Base-by-base conservation (phyloP, 2,329 filamentous ascomycete genomes). In the Nothopassalora personata region DNA sequence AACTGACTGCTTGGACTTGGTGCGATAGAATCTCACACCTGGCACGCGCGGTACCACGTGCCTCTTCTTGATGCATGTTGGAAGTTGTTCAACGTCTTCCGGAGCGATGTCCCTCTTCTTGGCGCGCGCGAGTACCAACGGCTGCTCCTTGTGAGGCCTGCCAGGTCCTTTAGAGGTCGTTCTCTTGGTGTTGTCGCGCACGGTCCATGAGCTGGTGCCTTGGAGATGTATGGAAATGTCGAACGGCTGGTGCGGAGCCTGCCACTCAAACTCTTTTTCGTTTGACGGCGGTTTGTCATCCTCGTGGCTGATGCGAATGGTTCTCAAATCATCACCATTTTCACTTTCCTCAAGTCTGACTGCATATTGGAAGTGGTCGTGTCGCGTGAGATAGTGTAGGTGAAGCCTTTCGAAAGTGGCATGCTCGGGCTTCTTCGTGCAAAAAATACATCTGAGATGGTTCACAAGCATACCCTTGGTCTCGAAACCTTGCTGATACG, bases 1-100 rank as follows among this genome's bases (percentile, higher is more conserved):
- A 2, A 80, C 61, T 1, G 66, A 67, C 9, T 74, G 68, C 61
- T 78, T 79, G 1, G 73, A 73, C 2, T 66, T 62, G 10, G 71
- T 69, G n/a, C 76, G 69, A 60, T 75, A 79, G 58, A 78, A 75
- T 0, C 66, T 69, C 11, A 77, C 63, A 1, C 68, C 69, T 0
- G 70, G 68, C 0, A 76, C 70, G 5, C 60, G 60, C 2, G 77
- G 77, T 1, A 79, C 74, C 4, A 55, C 51, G 50, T 72, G 73
- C 43, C 58, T 68, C 61, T 66, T 74, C 34, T 68, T 68, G 23
- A 60, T 61, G 8, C 39, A 52, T 19, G 33, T 23, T 1, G 63
- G 63, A 13, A 70, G 39, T 27, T 69, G 59, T 46, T 27, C 43
- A 1, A 73, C 66, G 5, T 67, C 60, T n/a, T 64, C 55, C n/a